Conservation (phyloP, 352 stramenopile genomes). For the Globisporangium nunn region DNA sequence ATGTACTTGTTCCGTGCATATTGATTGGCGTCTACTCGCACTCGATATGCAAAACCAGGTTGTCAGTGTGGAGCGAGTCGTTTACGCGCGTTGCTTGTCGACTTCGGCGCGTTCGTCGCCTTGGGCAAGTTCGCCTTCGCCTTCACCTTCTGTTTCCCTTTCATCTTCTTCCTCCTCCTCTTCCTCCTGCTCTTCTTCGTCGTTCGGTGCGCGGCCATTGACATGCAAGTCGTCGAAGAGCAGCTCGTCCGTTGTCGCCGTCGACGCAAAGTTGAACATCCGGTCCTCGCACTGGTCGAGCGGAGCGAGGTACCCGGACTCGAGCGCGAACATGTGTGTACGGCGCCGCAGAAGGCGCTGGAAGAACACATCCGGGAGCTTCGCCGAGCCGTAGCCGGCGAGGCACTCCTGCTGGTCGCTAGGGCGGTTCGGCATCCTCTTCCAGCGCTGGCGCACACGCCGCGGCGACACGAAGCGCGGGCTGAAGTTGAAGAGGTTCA, state of each 20-base stretch:
- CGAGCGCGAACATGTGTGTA: slow-evolving; percentile 26
- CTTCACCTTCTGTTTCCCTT: not conserved
- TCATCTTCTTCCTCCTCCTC: not conserved
- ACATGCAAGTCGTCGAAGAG: not conserved
- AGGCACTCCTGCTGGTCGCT: slow-evolving; percentile 28
- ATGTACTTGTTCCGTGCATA: not conserved
- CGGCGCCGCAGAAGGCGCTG: slow-evolving; percentile 24
- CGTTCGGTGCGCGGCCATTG: not conserved
- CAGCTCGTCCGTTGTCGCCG: not conserved
- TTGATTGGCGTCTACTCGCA: not conserved
- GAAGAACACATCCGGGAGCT: slow-evolving; percentile 23
- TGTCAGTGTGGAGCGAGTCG: not conserved
- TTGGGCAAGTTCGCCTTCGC: not conserved
- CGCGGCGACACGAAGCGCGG: slow-evolving; percentile 5
- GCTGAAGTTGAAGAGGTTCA: slow-evolving; percentile 10
- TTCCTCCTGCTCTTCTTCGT: not conserved
- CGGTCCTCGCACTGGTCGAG: slow-evolving; percentile 10
- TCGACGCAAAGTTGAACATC: slow-evolving; percentile 3
- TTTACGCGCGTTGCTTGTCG: not conserved
- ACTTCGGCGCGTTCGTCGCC: not conserved
- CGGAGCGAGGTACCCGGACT: slow-evolving; percentile 13
- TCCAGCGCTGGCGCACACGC: slow-evolving; percentile 2
- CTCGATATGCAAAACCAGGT: not conserved
- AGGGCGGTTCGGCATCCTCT: slow-evolving; percentile 4
- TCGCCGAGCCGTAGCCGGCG: slow-evolving; percentile 25